Evolutionary conservation across 192 early-diverging fungal species (phyloP).

Genomic region (Umbelopsis vinacea): DNA sequence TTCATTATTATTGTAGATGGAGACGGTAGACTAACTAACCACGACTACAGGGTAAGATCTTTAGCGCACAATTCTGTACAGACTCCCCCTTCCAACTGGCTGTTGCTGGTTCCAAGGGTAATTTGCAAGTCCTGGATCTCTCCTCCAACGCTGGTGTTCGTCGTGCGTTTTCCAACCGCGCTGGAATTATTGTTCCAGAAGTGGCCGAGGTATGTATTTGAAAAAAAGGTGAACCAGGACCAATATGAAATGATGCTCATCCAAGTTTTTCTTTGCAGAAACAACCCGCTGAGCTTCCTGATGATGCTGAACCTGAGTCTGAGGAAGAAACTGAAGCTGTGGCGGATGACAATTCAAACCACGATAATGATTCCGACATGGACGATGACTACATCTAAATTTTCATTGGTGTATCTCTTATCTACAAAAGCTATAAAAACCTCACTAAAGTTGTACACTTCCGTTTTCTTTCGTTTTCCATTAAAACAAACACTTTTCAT

Average conservation of each 20-base stretch:
- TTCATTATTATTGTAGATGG: neutral
- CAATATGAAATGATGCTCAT: neutral
- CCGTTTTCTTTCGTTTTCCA: neutral
- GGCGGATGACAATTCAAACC: slow-evolving; percentile 22
- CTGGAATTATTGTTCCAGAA: slow-evolving; percentile 12
- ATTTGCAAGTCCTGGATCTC: slow-evolving; percentile 93
- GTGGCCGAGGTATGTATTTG: neutral
- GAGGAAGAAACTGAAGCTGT: slow-evolving; percentile 22
- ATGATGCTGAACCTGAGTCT: slow-evolving; percentile 29
- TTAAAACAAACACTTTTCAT: neutral
- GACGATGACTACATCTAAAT: slow-evolving; percentile 17
- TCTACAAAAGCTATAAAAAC: slow-evolving; percentile 19
- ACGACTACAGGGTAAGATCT: slow-evolving; percentile 68
- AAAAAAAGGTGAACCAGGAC: neutral
- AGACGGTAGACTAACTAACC: neutral
- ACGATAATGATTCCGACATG: slow-evolving; percentile 27
- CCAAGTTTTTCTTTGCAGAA: slow-evolving; percentile 22
- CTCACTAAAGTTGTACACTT: neutral
- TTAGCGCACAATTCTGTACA: slow-evolving; percentile 84
- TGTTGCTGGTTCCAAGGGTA: slow-evolving; percentile 87
- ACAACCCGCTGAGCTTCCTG: slow-evolving; percentile 18
- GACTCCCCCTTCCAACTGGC: slow-evolving; percentile 92
- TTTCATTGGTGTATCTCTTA: neutral
- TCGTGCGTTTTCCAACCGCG: slow-evolving; percentile 58
- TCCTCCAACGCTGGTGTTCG: slow-evolving; percentile 86